Evolutionary conservation across 441 rosid species (phyloP), one percentile per base, ranked within the genome.

Genomic region (Pelargonium citronellum): DNA sequence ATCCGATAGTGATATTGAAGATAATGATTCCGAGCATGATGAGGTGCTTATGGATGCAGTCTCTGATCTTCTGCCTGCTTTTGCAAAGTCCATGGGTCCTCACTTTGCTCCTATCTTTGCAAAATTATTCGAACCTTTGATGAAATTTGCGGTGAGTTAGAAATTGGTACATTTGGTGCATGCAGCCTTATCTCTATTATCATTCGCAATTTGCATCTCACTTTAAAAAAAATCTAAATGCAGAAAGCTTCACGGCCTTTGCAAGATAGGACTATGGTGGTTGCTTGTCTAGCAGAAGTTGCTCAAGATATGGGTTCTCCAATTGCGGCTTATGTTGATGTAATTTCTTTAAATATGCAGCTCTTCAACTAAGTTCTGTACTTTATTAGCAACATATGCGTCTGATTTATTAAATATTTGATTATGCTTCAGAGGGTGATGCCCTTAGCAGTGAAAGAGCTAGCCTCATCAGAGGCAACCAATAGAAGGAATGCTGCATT

Each of bases 21-120:
- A 90, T 66, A 90, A 84, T 77, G 97, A 87, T 79, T 39, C 83
- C 5, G 89, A 79, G 73, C 99, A 92, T 78, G 99, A 95, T 69
- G 99, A 95, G 80, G 83, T 92, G 74, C 95, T 95, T 69, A 95
- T 95, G 97, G 98, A 95, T 85, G 97, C 97, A 51, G 97, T 92
- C 74, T 92, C 98, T 43, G 99, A 95, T 77, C 92, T 95, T 72
- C 93, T 95, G 80, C 99, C 99, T 19, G 96, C 97, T 67, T 92
- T 95, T 83, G 97, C 99, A 46, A 91, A 89, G 87, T 81, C 91
- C 79, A 85, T 92, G 97, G 99, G 99, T 77, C 77, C 82, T 77
- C 92, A 91, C 76, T 92, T 92, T 85, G 96, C 96, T 8, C 90
- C 96, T 11, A 83, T 91, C 72, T 90, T 92, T 83, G 91, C 85